These are phyloP conservation scores for Nitzschia sp. DNA, from an alignment of 108 stramenopile genomes.

Conservation along the genomic window DNA sequence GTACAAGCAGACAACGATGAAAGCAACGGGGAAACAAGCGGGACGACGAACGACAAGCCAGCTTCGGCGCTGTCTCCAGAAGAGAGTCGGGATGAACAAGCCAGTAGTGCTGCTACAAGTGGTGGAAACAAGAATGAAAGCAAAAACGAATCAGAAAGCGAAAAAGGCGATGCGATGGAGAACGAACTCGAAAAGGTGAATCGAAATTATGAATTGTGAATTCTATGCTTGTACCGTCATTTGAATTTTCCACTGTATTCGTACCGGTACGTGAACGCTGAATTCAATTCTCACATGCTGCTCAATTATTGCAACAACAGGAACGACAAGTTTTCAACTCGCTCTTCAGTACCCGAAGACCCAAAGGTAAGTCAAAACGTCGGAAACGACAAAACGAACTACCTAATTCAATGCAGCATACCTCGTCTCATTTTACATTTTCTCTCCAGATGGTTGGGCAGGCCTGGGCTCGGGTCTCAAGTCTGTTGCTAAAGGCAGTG, in stretches of 20 bases:
- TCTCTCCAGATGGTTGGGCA: slow-evolving; percentile 84
- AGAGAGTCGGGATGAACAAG: too few relatives aligned
- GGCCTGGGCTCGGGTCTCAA: slow-evolving; percentile 80
- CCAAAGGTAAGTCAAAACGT: slow-evolving; percentile 57
- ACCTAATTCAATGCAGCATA: slow-evolving; percentile 31
- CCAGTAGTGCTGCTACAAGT: too few relatives aligned
- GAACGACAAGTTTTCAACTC: slow-evolving; percentile 36
- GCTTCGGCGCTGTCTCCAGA: too few relatives aligned
- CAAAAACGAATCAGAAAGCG: too few relatives aligned
- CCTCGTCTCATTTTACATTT: slow-evolving; percentile 61
- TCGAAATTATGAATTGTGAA: background rate
- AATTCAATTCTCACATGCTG: too few relatives aligned
- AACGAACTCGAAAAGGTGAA: slow-evolving; percentile 13
- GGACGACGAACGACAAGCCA: too few relatives aligned
- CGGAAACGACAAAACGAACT: background rate
- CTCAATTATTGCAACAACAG: slow-evolving; percentile 8
- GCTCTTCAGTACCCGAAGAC: slow-evolving; percentile 79
- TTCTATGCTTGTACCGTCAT: background rate
- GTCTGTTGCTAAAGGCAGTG: slow-evolving; percentile 73
- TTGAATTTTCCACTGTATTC: background rate
- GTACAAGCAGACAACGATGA: too few relatives aligned
- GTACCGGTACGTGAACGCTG: too few relatives aligned
- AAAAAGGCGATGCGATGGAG: slow-evolving; percentile 1
- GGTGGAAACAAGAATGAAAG: too few relatives aligned
- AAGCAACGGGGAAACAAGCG: too few relatives aligned